These are phyloP conservation scores for Ascochyta viciae-villosae DNA, from an alignment of 2,329 filamentous ascomycete species.

Conservation along the genomic window DNA sequence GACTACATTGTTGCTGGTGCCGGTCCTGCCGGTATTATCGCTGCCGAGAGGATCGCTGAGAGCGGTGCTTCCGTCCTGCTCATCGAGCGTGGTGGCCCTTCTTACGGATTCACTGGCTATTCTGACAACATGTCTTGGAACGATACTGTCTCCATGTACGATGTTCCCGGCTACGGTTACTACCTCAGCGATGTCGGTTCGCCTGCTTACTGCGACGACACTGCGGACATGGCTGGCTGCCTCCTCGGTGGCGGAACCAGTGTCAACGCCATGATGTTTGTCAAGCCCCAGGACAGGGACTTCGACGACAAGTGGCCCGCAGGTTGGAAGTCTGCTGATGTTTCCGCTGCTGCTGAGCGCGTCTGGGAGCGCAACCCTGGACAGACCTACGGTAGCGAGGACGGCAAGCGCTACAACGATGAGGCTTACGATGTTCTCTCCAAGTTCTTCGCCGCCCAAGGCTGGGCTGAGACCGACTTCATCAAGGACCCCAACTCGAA, in stretches of 20 bases:
- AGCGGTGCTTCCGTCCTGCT: constrained; percentile 70
- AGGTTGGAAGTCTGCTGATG: constrained; percentile 72
- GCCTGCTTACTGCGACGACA: constrained; percentile 63
- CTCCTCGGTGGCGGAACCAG: constrained; percentile 71
- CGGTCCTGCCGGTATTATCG: constrained; percentile 66
- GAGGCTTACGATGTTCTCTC: constrained; percentile 70
- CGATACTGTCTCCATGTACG: constrained; percentile 46
- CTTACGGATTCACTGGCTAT: constrained; percentile 38
- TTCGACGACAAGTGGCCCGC: constrained; percentile 75
- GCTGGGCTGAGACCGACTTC: constrained; percentile 70
- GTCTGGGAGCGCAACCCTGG: constrained; percentile 76
- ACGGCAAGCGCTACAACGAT: constrained; percentile 70
- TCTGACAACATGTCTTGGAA: constrained; percentile 43
- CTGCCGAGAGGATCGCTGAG: constrained; percentile 66
- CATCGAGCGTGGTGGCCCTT: constrained; percentile 53
- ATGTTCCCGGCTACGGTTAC: constrained; percentile 48
- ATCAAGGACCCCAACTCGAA: constrained; percentile 67
- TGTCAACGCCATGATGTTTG: constrained; percentile 65
- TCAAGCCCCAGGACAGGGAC: constrained; percentile 55
- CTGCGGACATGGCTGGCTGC: constrained; percentile 74
- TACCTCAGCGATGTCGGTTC: constrained; percentile 40
- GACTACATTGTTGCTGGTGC: constrained; percentile 70
- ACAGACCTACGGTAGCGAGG: constrained; percentile 68
- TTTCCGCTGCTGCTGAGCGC: constrained; percentile 65
- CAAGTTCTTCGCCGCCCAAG: constrained; percentile 63